Evolutionary conservation across 768 basidiomycete species (phyloP), one percentile per base, ranked within the genome.

Genomic region (Russula compacta): DNA sequence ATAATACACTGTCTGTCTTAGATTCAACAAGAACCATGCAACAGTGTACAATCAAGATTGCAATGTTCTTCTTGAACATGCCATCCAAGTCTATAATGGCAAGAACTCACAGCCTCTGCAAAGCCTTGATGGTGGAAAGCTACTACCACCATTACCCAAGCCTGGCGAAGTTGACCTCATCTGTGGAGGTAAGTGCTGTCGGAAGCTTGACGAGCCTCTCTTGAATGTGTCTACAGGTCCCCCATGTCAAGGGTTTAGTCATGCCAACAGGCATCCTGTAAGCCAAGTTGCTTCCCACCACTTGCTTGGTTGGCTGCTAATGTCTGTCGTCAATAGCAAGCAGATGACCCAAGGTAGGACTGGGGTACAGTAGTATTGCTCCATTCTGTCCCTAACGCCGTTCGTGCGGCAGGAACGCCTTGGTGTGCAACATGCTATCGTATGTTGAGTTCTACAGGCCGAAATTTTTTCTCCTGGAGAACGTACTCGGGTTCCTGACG

Each of bases 161-260:
- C 79, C 76, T 42, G 80, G 78, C 4, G 80, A 83, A 14, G 79
- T 87, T 3, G 85, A 87, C 64, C 80, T 90, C 57, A 81, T 90
- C n/a, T 86, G 79, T 70, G 86, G 88, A 60, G 86, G 87, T 85
- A 72, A 50, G 79, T 71, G 1, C 21, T n/a, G 11, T 17, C 29
- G 4, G 3, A 11, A 21, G 7, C 3, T 6, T 33, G 14, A 6
- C 1, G 8, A 12, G 19, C 11, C 44, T 33, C 6, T 24, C 8
- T 39, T 36, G 32, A 51, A 53, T 4, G 15, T 5, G 17, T 14
- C 33, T 64, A 7, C 58, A 87, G 87, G 87, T 3, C 86, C 87
- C 4, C 88, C 88, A 12, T 90, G 88, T 66, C 89, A 89, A 64
- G 80, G 83, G 3, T 90, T 88, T 65, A 85, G 83, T 61, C 67